A percentile compares a stretch with the other conserved stretches of the same genome.
Evolutionary conservation across 2,329 filamentous ascomycete species (phyloP).

Genomic region (Thermomyces lanuginosus): DNA sequence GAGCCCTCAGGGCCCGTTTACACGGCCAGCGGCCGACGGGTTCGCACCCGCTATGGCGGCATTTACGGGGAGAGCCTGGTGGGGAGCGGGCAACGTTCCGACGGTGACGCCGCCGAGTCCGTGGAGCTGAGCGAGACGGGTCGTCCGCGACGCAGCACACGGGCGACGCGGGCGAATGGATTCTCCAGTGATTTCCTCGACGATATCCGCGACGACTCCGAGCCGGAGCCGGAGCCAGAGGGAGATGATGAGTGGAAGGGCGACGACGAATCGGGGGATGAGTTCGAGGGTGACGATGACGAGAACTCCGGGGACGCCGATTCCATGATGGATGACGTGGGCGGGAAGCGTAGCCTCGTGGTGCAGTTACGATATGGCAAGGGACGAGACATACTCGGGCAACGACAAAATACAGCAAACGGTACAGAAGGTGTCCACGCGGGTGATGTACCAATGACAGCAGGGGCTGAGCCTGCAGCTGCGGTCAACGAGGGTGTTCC

Average conservation of each 20-base stretch:
- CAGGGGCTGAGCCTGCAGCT: too few species aligned
- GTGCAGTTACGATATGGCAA: conserved; percentile 48
- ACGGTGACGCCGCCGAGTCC: conserved; percentile 27
- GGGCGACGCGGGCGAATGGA: conserved; percentile 17
- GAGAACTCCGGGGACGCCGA: conserved; percentile 26
- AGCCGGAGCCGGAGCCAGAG: too few species aligned
- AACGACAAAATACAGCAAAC: too few species aligned
- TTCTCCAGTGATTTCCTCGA: conserved; percentile 43
- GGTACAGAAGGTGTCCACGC: not conserved
- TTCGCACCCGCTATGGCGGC: conserved; percentile 41
- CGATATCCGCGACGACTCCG: conserved; percentile 51
- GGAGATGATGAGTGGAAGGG: conserved; percentile 44
- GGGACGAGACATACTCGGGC: too few species aligned
- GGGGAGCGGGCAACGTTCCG: conserved; percentile 36
- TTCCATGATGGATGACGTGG: conserved; percentile 28
- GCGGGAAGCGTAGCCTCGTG: conserved; percentile 48
- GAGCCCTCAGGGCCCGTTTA: conserved; percentile 48
- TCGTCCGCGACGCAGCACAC: conserved; percentile 24
- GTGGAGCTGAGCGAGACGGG: too few species aligned
- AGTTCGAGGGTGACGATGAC: conserved; percentile 36
- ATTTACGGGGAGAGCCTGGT: conserved; percentile 40
- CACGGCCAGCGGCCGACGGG: conserved; percentile 77
- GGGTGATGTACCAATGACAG: not conserved
- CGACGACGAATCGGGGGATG: conserved; percentile 55
- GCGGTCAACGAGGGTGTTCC: too few species aligned